Percentiles rank a stretch among this genome's conserved stretches.
Conservation (phyloP, 1,284 basidiomycete genomes). For the Apiotrichum brassicae region DNA sequence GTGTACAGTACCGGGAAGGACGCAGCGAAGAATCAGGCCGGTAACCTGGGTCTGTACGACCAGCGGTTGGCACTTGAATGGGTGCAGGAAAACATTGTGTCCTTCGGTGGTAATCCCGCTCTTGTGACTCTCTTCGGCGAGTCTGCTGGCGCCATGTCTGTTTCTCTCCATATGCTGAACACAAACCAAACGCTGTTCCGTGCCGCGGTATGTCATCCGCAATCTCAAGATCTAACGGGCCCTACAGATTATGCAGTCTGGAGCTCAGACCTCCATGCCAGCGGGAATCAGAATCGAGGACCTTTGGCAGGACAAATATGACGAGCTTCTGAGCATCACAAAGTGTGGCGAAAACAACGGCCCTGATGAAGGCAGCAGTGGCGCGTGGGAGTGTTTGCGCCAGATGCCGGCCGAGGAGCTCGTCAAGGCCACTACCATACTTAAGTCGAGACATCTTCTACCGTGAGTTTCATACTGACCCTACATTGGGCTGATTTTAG, state of each 20-base stretch:
- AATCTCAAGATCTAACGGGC: no score
- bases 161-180: slow-evolving; percentile 33
- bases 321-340: slow-evolving; percentile 20
- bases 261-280: slow-evolving; percentile 33
- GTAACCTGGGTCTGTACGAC: slow-evolving; percentile 48
- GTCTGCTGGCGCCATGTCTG: slow-evolving; percentile 41
- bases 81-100: slow-evolving; percentile 49
- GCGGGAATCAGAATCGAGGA: slow-evolving; percentile 21
- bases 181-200: slow-evolving; percentile 34
- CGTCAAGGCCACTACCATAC: slow-evolving; percentile 27
- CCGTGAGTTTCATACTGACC: neutral
- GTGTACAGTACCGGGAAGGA: slow-evolving; percentile 33
- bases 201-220: neutral
- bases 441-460: neutral
- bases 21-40: slow-evolving; percentile 31
- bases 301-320: slow-evolving; percentile 34
- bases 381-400: slow-evolving; percentile 28
- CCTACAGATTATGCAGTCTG: slow-evolving; percentile 47
- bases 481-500: neutral
- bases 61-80: slow-evolving; percentile 50
- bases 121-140: slow-evolving; percentile 44
- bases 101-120: slow-evolving; percentile 50
- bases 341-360: neutral
- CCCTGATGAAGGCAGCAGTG: neutral
- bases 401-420: slow-evolving; percentile 23